Evolutionary conservation across 352 stramenopile genomes (phyloP).

Genomic region (Phytophthora pluvialis): DNA sequence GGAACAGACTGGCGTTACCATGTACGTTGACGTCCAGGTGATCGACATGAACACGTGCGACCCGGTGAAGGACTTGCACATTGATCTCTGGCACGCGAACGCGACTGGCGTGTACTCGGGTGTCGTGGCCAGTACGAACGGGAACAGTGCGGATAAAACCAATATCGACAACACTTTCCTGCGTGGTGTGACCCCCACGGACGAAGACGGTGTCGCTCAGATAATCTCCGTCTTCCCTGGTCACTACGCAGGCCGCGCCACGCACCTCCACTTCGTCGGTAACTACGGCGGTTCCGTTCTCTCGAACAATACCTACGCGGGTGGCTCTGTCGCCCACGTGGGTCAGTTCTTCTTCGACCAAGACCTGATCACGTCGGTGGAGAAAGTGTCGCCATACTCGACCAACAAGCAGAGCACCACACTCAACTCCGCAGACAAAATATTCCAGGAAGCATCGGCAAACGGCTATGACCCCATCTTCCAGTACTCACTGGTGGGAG

Average conservation of each 20-base stretch:
- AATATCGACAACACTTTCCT: constrained; percentile 36
- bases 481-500: constrained; percentile 2
- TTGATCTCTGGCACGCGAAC: constrained; percentile 40
- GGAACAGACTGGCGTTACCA: constrained; percentile 19
- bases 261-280: constrained; percentile 30
- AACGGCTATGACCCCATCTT: constrained; percentile 1
- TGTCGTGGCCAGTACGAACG: constrained; percentile 31
- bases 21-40: constrained; percentile 36
- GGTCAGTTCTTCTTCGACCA: constrained; percentile 41
- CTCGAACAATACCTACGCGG: constrained; percentile 32
- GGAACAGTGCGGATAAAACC: constrained; percentile 16
- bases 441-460: neutral
- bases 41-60: constrained; percentile 32
- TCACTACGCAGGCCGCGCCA: constrained; percentile 30
- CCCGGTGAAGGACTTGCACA: constrained; percentile 28
- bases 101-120: constrained; percentile 36
- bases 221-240: constrained; percentile 36
- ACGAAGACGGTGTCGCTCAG: constrained; percentile 30
- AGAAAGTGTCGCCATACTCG: constrained; percentile 14
- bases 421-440: constrained; percentile 20
- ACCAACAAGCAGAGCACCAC: constrained; percentile 24
- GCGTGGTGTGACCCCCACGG: constrained; percentile 26
- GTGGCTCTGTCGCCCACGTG: constrained; percentile 26
- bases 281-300: constrained; percentile 29
- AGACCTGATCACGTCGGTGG: constrained; percentile 28